Conservation (phyloP, 768 basidiomycete genomes). For the Trametes elegans region DNA sequence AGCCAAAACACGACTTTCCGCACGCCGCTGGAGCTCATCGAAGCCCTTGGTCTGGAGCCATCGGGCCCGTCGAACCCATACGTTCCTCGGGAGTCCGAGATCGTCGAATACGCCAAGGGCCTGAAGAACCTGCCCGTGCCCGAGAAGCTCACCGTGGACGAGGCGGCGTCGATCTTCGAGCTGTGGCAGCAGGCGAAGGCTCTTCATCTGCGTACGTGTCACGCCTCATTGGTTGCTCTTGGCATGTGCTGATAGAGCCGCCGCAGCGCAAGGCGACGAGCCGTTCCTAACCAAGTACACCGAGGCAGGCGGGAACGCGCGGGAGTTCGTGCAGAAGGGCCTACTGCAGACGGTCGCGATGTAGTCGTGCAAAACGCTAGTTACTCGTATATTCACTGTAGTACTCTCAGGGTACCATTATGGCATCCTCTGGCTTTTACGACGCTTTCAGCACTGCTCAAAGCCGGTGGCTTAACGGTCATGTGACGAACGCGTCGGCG, state of each 20-base stretch:
- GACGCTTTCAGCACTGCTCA: not conserved
- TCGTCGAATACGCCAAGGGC: conserved; percentile 55
- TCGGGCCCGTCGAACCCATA: conserved; percentile 51
- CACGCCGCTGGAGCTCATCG: conserved; percentile 60
- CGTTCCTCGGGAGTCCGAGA: conserved; percentile 46
- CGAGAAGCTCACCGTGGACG: conserved; percentile 54
- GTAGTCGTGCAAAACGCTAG: not conserved
- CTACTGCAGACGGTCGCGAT: conserved; percentile 22
- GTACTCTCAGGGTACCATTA: not conserved
- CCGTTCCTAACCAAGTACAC: conserved; percentile 76
- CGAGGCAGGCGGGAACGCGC: conserved; percentile 74
- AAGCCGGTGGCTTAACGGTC: conserved; percentile 11
- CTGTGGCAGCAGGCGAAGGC: conserved; percentile 68
- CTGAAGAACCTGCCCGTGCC: conserved; percentile 52
- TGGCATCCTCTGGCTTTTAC: not conserved
- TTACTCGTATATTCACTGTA: not conserved
- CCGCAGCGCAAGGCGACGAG: conserved; percentile 54
- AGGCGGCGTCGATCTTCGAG: conserved; percentile 76
- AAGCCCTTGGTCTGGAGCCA: conserved; percentile 51
- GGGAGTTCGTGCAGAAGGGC: conserved; percentile 61
- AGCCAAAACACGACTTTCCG: conserved; percentile 56
- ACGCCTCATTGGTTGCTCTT: not conserved
- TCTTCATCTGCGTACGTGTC: conserved; percentile 37
- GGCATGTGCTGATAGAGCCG: not conserved
- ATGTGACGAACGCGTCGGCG: conserved; percentile 18